These are phyloP conservation scores for Ogataea wickerhamii DNA, from an alignment of 805 yeast species.

Conservation along the genomic window DNA sequence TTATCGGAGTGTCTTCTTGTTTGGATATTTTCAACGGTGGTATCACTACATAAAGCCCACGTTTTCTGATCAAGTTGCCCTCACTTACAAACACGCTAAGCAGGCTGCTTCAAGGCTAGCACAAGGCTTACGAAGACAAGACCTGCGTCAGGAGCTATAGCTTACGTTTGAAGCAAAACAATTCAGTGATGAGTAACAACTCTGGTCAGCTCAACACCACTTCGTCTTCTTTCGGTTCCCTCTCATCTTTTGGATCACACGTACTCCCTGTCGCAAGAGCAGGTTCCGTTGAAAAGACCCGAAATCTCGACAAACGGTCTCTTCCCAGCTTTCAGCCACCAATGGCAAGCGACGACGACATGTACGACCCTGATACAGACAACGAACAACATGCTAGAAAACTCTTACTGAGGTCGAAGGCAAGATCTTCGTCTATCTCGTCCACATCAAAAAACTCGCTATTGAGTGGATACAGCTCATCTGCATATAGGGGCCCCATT, in stretches of 20 bases:
- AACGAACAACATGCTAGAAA: constrained; percentile 31
- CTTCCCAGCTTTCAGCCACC: constrained; percentile 1
- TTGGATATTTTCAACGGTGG: no score
- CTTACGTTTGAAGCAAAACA: no score
- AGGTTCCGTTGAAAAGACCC: constrained; percentile 5
- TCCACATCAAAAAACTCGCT: constrained; percentile 10
- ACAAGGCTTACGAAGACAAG: no score
- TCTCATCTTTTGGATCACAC: constrained; percentile 18
- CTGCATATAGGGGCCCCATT: constrained; percentile 30
- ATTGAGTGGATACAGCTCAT: constrained; percentile 7
- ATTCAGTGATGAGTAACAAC: constrained; percentile 8
- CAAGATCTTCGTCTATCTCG: constrained; percentile 20
- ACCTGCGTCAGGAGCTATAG: no score
- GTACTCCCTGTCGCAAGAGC: constrained; percentile 8
- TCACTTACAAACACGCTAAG: no score
- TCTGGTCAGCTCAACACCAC: constrained; percentile 18
- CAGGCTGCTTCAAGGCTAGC: no score
- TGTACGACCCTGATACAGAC: constrained; percentile 33
- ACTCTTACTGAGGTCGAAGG: constrained; percentile 26
- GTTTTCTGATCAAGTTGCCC: no score
- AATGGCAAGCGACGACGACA: constrained; percentile 20
- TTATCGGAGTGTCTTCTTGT: no score
- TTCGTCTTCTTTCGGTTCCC: constrained; percentile 20
- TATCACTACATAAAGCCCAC: no score
- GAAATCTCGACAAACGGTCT: constrained; percentile 3